Base-by-base conservation (phyloP, 805 yeast species). In the Wickerhamomyces bovis region DNA sequence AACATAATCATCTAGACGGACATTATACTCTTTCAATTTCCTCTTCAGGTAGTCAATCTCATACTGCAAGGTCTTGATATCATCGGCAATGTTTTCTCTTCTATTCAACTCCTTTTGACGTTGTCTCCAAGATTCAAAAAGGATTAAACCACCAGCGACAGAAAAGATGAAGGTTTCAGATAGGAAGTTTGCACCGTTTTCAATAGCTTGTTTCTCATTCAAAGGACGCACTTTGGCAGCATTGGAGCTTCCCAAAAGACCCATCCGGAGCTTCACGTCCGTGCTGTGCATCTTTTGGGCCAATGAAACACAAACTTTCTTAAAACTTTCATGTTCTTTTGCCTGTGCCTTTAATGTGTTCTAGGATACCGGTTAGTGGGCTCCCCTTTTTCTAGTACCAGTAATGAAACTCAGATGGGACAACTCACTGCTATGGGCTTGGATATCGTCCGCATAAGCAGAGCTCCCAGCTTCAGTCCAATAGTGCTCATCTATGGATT, bases 161-260 rank as follows among this genome's bases (percentile, higher is more conserved):
- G 83, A 69, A 55, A 89, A 88, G 18, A 88, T 80, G 57, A 88
- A 83, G 28, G 81, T 62, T 61, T 88, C 96, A 40, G 92, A 83
- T 12, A 88, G 66, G 60, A 87, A 79, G 47, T 75, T 83, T 39
- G 95, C 94, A 1, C 95, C 96, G 48, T 74, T 79, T 48, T 88
- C 94, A 39, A 89, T 76, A 33, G 96, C 96, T 57, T 80, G 82
- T 12, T 80, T 78, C 54, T 87, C 95, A 61, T 86, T 87, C 61
- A 88, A 72, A 0, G 95, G 95, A 42, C 95, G 74, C 9, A 87
- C 76, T 55, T 75, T 77, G 42, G 76, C 47, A 0, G 50, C 59
- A 13, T 55, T 58, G n/a, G 56, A 53, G 19, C 58, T 53, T 1
- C 65, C 62, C 31, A 62, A 20, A 41, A 86, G 69, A 35, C 76